Conservation (phyloP, 2,329 filamentous ascomycete genomes). For the Sarocladium strictum region DNA sequence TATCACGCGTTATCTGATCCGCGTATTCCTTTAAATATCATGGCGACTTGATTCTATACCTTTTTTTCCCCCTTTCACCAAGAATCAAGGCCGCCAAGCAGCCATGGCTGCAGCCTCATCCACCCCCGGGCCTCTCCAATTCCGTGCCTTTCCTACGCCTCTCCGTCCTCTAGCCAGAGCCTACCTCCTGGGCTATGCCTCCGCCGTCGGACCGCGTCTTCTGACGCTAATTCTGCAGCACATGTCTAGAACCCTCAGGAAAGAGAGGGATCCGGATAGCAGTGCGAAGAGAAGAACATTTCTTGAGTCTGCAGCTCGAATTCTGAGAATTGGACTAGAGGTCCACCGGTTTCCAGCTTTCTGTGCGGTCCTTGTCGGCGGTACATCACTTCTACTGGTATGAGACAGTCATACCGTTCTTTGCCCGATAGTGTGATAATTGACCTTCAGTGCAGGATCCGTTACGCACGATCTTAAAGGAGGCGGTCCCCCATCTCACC, state of each 20-base stretch:
- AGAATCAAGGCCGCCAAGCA: not conserved
- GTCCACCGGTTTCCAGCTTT: constrained; percentile 55
- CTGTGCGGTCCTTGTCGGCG: constrained; percentile 54
- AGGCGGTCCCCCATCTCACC: not conserved
- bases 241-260: constrained; percentile 30
- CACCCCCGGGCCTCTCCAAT: not conserved
- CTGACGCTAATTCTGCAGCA: constrained; percentile 48
- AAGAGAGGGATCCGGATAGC: constrained; percentile 13
- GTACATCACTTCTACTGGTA: constrained; percentile 56
- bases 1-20: too few relatives aligned
- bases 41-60: not conserved
- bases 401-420: not conserved
- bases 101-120: not conserved
- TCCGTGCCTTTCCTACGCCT: constrained; percentile 37
- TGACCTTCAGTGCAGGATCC: constrained; percentile 19
- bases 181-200: constrained; percentile 56
- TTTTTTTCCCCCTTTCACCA: not conserved
- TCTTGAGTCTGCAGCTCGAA: constrained; percentile 25
- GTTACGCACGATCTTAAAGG: not conserved
- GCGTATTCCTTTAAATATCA: too few relatives aligned
- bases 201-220: constrained; percentile 50
- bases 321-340: constrained; percentile 47
- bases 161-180: constrained; percentile 53
- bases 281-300: constrained; percentile 27
- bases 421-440: too few relatives aligned